These are phyloP conservation scores for Xylaria sp. DNA, from an alignment of 2,329 filamentous ascomycete genomes.

Conservation along the genomic window DNA sequence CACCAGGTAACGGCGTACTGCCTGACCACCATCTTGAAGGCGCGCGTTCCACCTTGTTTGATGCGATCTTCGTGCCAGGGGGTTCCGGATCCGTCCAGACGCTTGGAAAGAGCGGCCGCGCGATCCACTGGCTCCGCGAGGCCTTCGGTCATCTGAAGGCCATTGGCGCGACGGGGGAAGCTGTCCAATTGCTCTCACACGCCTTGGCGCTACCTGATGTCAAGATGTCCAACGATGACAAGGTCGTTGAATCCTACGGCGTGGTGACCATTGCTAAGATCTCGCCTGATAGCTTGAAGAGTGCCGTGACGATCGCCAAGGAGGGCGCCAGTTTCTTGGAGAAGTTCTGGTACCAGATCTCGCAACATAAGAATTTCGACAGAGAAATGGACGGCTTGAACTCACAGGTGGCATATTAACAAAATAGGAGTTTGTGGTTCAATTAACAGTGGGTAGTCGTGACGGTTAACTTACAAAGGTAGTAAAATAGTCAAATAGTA, in stretches of 20 bases:
- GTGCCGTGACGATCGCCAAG: constrained; percentile 71
- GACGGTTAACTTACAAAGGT: not conserved
- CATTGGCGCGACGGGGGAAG: constrained; percentile 80
- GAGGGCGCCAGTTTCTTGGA: constrained; percentile 75
- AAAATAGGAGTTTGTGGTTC: not conserved
- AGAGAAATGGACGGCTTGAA: constrained; percentile 77
- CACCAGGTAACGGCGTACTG: constrained; percentile 62
- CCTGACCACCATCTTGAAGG: constrained; percentile 85
- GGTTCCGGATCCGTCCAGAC: constrained; percentile 71
- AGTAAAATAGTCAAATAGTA: not conserved
- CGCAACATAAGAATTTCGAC: constrained; percentile 77
- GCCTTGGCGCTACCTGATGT: constrained; percentile 58
- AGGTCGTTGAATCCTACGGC: constrained; percentile 75
- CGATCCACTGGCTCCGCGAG: constrained; percentile 80
- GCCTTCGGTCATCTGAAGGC: constrained; percentile 85
- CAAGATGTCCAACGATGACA: constrained; percentile 54
- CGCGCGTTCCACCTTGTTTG: constrained; percentile 82
- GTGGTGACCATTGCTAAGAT: constrained; percentile 73
- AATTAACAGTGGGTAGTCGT: not conserved
- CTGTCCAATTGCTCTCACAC: constrained; percentile 67
- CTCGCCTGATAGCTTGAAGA: constrained; percentile 67
- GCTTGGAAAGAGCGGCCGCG: constrained; percentile 75
- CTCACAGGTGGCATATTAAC: constrained; percentile 73
- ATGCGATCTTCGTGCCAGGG: constrained; percentile 80
- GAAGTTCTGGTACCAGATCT: constrained; percentile 75